Conservation (phyloP, 495 filamentous ascomycete species). For the Trichoderma asperelloides region DNA sequence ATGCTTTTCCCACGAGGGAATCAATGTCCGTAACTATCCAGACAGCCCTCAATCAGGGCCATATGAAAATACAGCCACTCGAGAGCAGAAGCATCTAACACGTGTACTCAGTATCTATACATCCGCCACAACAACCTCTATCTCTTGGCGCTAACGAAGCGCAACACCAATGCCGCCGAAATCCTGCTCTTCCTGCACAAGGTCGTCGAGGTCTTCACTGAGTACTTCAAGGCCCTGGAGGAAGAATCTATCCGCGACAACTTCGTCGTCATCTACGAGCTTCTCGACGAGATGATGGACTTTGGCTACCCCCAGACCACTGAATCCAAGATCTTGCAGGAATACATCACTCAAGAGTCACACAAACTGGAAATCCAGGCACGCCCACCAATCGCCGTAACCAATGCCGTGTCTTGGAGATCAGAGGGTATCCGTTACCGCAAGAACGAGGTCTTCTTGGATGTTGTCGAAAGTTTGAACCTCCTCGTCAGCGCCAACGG, state of each 20-base stretch:
- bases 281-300: conserved; percentile 99
- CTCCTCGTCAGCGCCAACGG: conserved; percentile 89
- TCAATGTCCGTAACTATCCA: conserved; percentile 61
- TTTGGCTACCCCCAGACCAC: conserved; percentile 99
- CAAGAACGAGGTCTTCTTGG: conserved; percentile 99
- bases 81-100: conserved; percentile 10
- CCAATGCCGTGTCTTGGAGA: conserved; percentile 96
- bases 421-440: conserved; percentile 97
- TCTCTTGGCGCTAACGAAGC: conserved; percentile 94
- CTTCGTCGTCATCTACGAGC: conserved; percentile 98
- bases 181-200: conserved; percentile 98
- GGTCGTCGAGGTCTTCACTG: conserved; percentile 96
- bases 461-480: conserved; percentile 96
- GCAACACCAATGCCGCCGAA: conserved; percentile 98
- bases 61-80: neutral
- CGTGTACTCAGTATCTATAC: conserved; percentile 75
- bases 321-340: conserved; percentile 97
- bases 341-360: conserved; percentile 99
- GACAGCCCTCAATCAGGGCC: neutral
- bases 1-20: conserved; percentile 97
- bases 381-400: conserved; percentile 98
- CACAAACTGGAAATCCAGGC: conserved; percentile 98
- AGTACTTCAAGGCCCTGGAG: conserved; percentile 99
- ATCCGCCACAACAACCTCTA: conserved; percentile 99
- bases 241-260: conserved; percentile 99